Conservation (phyloP, 345 rosid species). For the Linum lewisii region DNA sequence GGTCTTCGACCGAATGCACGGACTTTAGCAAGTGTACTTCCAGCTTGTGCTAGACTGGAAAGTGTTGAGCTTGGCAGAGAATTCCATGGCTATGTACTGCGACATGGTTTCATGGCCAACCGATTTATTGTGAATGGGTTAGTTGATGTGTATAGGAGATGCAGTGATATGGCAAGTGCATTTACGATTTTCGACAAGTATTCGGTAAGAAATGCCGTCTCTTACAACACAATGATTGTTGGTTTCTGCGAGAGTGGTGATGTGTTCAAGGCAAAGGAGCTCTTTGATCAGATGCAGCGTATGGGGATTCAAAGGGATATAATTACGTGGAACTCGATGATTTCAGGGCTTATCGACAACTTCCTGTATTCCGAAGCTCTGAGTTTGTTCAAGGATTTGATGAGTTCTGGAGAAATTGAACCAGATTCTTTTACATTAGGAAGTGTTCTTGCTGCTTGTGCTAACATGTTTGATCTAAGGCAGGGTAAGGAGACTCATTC, state of each 20-base stretch:
- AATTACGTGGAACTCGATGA: constrained; percentile 56
- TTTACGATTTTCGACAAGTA: constrained; percentile 36
- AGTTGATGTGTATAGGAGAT: constrained; percentile 50
- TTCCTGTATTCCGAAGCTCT: constrained; percentile 31
- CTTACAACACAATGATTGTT: constrained; percentile 54
- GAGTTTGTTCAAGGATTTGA: constrained; percentile 27
- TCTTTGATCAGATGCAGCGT: constrained; percentile 34
- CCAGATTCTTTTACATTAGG: constrained; percentile 54
- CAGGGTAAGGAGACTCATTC: constrained; percentile 41
- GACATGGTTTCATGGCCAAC: constrained; percentile 38
- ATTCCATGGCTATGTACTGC: constrained; percentile 41
- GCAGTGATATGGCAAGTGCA: constrained; percentile 43
- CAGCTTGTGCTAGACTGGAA: constrained; percentile 51
- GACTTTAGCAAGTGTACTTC: constrained; percentile 53
- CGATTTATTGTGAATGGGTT: constrained; percentile 46
- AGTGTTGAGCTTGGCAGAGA: constrained; percentile 36
- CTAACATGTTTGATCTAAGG: constrained; percentile 26
- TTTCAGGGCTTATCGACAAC: constrained; percentile 44
- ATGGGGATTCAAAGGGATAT: constrained; percentile 33
- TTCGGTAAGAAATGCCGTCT: constrained; percentile 34
- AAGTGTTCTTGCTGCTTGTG: constrained; percentile 49
- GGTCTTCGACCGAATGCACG: constrained; percentile 45
- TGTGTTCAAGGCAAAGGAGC: constrained; percentile 33
- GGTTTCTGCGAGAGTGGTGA: constrained; percentile 45
- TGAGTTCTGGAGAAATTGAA: constrained; percentile 23